Percentiles rank a stretch among this genome's conserved stretches.
These are phyloP conservation scores for Helichrysum umbraculigerum DNA, from an alignment of 129 eudicot species.

Conservation along the genomic window DNA sequence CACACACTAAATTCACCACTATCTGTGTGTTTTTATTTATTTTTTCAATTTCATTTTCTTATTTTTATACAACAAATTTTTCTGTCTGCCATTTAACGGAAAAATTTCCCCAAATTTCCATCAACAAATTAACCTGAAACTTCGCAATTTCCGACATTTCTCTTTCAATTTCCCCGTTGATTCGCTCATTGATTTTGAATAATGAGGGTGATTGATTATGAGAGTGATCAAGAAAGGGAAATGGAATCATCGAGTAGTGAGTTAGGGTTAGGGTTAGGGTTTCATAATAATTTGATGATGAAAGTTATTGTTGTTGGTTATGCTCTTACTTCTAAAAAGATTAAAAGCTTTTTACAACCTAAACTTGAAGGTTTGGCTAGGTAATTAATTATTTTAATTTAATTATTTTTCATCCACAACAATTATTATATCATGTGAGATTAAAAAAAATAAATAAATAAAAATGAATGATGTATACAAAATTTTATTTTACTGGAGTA, in stretches of 20 bases:
- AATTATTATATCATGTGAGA: not conserved
- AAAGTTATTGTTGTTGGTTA: constrained; percentile 82
- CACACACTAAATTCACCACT: not conserved
- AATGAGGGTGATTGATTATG: constrained; percentile 60
- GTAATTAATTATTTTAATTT: constrained; percentile 28
- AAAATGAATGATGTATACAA: no score
- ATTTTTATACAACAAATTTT: not conserved
- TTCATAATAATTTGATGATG: constrained; percentile 42
- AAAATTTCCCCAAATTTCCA: not conserved
- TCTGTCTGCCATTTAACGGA: constrained; percentile 16
- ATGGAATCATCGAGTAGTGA: constrained; percentile 30
- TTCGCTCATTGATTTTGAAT: constrained; percentile 3
- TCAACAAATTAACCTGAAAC: constrained; percentile 6
- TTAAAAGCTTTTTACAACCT: constrained; percentile 91
- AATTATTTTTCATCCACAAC: not conserved
- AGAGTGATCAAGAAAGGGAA: constrained; percentile 28
- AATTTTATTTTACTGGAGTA: no score
- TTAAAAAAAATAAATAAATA: not conserved
- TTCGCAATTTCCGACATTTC: constrained; percentile 25
- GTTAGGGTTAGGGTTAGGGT: constrained; percentile 45
- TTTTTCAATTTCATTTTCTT: not conserved
- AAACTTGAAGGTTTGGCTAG: constrained; percentile 86
- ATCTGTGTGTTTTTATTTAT: constrained; percentile 13
- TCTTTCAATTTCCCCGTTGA: constrained; percentile 7
- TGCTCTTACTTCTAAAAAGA: constrained; percentile 89